These are phyloP conservation scores for Sesbania bispinosa DNA, from an alignment of 306 rosid genomes.

Conservation along the genomic window DNA sequence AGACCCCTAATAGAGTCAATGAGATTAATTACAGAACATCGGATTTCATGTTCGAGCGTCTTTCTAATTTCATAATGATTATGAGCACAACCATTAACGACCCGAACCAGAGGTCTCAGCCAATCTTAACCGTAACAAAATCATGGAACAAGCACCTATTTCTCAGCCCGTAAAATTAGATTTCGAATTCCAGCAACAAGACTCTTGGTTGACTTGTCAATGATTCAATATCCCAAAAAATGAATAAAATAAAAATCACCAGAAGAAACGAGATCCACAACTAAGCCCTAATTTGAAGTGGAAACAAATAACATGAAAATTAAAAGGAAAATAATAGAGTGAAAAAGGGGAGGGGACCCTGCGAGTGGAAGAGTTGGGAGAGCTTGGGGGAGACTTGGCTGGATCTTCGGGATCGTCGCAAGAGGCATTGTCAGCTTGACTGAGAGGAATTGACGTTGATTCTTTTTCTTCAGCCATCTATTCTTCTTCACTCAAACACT, in stretches of 20 bases:
- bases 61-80: background rate
- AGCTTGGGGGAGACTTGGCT: conserved; percentile 64
- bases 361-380: conserved; percentile 87
- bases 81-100: background rate
- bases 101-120: background rate
- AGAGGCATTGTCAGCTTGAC: conserved; percentile 69
- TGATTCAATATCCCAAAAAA: background rate
- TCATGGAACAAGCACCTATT: background rate
- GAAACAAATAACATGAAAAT: background rate
- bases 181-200: background rate
- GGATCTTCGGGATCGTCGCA: conserved; percentile 86
- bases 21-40: background rate
- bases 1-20: background rate
- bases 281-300: conserved; percentile 12
- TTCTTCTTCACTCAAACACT: background rate
- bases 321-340: background rate
- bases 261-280: conserved; percentile 15
- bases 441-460: conserved; percentile 74
- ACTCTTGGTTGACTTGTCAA: conserved; percentile 3
- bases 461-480: conserved; percentile 80
- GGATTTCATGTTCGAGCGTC: background rate
- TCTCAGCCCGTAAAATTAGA: background rate
- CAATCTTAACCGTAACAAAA: background rate
- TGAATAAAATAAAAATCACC: background rate
- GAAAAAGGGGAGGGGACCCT: conserved; percentile 42